A percentile compares a stretch with the other conserved stretches of the same genome.
Evolutionary conservation across 2,329 filamentous ascomycete genomes (phyloP).

Genomic region (Colletotrichum ledebouriae): DNA sequence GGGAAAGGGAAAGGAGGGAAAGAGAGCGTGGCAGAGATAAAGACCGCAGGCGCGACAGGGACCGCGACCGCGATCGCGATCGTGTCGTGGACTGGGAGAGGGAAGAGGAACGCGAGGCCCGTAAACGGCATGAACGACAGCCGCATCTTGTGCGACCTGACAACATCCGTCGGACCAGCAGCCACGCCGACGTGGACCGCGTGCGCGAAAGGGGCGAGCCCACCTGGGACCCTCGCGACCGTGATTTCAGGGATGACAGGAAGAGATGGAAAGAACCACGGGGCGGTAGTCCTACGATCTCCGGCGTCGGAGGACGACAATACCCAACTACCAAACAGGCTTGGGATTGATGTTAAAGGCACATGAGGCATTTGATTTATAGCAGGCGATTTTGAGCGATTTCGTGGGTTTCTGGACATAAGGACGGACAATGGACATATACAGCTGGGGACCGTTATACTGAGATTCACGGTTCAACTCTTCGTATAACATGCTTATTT

Average conservation of each 20-base stretch:
- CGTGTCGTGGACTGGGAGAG: slow-evolving; percentile 50
- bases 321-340: slow-evolving; percentile 40
- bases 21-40: slow-evolving; percentile 55
- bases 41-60: slow-evolving; percentile 48
- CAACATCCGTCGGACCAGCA: slow-evolving; percentile 60
- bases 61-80: slow-evolving; percentile 46
- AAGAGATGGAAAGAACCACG: slow-evolving; percentile 42
- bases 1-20: slow-evolving; percentile 52
- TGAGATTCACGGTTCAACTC: slow-evolving; percentile 14
- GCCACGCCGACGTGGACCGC: slow-evolving; percentile 63
- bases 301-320: slow-evolving; percentile 42
- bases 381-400: slow-evolving; percentile 26
- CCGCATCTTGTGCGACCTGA: slow-evolving; percentile 59
- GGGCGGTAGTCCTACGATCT: slow-evolving; percentile 34
- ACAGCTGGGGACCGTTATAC: background rate
- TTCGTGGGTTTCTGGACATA: slow-evolving; percentile 9
- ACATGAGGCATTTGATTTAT: background rate
- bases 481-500: slow-evolving; percentile 21
- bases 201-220: slow-evolving; percentile 37
- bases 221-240: slow-evolving; percentile 41
- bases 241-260: slow-evolving; percentile 41
- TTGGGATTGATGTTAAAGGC: slow-evolving; percentile 30
- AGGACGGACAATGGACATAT: background rate
- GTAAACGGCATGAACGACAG: slow-evolving; percentile 48
- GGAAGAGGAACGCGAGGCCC: slow-evolving; percentile 51